Evolutionary conservation across 768 basidiomycete genomes (phyloP).

Genomic region (Lanmaoa rubissima): DNA sequence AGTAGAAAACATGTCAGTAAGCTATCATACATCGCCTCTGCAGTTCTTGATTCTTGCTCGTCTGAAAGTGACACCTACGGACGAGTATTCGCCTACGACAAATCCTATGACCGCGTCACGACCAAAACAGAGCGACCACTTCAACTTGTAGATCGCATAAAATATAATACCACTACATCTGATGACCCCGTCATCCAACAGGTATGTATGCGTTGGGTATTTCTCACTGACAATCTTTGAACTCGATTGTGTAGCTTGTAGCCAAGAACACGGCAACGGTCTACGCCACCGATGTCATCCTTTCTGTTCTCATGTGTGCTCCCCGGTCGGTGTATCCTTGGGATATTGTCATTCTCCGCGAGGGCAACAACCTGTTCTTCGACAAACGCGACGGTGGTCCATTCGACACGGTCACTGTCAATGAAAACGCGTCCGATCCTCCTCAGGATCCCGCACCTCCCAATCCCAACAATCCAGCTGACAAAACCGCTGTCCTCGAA

Average conservation of each 20-base stretch:
- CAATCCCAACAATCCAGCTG: conserved; percentile 74
- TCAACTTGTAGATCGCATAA: conserved; percentile 90
- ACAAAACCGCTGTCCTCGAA: conserved; percentile 62
- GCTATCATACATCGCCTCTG: neutral
- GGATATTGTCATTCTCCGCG: conserved; percentile 95
- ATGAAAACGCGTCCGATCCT: conserved; percentile 96
- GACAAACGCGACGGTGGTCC: conserved; percentile 98
- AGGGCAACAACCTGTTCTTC: conserved; percentile 90
- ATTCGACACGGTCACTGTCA: conserved; percentile 96
- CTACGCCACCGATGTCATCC: conserved; percentile 93
- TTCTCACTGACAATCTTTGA: conserved; percentile 3
- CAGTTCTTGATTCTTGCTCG: conserved; percentile 5
- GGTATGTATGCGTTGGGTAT: conserved; percentile 39
- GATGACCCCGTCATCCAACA: conserved; percentile 97
- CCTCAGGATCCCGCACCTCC: conserved; percentile 79
- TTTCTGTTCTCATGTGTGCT: conserved; percentile 94
- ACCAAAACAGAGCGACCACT: conserved; percentile 91
- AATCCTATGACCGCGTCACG: conserved; percentile 91
- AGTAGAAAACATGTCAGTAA: conserved; percentile 79
- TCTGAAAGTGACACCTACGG: conserved; percentile 75
- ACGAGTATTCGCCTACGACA: conserved; percentile 89
- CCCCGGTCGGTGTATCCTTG: conserved; percentile 95
- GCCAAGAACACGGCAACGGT: conserved; percentile 78
- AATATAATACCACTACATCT: conserved; percentile 96
- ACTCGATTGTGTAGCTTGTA: conserved; percentile 56